A percentile compares a stretch with the other conserved stretches of the same genome.
phyloP scores from a whole-genome alignment of 164 flowering plant genomes.

The Berberis thunbergii region DNA sequence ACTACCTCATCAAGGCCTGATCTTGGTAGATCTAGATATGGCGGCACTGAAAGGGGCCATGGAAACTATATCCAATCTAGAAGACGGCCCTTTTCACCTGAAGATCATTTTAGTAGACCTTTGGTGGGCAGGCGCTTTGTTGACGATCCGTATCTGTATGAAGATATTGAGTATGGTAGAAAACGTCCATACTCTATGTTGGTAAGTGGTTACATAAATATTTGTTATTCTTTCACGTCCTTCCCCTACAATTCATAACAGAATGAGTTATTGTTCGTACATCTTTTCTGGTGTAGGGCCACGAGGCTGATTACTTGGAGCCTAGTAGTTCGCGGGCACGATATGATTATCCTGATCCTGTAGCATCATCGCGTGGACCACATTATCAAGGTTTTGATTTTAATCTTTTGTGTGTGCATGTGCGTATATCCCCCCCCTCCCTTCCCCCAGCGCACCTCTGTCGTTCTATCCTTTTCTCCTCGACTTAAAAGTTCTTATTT shows the following conservation, averaged over 20 bases:
- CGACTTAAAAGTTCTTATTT: background rate
- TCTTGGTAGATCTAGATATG: conserved; percentile 34
- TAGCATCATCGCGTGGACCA: conserved; percentile 25
- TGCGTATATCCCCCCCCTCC: background rate
- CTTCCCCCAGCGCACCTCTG: too few relatives aligned
- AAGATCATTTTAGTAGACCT: conserved; percentile 33
- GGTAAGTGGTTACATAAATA: conserved; percentile 20
- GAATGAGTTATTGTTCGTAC: background rate
- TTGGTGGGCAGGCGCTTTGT: conserved; percentile 28
- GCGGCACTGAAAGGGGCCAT: conserved; percentile 25
- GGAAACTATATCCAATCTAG: conserved; percentile 23
- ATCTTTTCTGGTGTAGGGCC: conserved; percentile 25
- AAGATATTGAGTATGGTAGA: conserved; percentile 33
- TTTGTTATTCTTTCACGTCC: background rate
- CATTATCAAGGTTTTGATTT: conserved; percentile 28
- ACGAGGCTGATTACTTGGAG: conserved; percentile 45
- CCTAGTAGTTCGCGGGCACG: conserved; percentile 52
- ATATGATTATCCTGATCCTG: conserved; percentile 39
- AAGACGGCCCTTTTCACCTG: conserved; percentile 39
- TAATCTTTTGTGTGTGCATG: background rate
- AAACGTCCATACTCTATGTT: conserved; percentile 49
- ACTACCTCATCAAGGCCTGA: conserved; percentile 26
- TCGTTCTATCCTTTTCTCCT: too few relatives aligned
- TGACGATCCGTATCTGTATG: conserved; percentile 46
- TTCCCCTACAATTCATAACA: too few relatives aligned